Base-by-base conservation (phyloP, 2,329 filamentous ascomycete genomes). In the Exophiala dermatitidis region DNA sequence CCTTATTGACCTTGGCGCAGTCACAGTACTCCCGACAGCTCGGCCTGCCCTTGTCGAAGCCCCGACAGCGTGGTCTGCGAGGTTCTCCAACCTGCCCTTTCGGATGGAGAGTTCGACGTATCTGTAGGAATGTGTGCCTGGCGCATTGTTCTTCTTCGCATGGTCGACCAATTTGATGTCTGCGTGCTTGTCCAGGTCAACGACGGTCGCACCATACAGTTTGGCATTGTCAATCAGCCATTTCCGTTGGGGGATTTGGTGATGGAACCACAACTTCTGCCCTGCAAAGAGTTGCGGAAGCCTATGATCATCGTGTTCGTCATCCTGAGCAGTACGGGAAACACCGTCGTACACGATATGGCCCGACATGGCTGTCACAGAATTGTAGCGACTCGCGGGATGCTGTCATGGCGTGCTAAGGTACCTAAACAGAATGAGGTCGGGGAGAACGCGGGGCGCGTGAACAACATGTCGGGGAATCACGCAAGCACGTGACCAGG, bases 121-220 rank as follows among this genome's bases (percentile, higher is more conserved):
- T 53, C 69, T 73, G 63, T 79, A 85, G 1, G 79, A 82, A 57
- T 78, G 73, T 68, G 75, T 75, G 41, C 76, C 75, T 1, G 73
- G 65, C 9, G 77, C 75, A 8, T 58, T 45, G 56, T 77, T 72
- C 55, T 71, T 74, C 57, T 69, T 75, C 37, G 71, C 60, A 63
- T 84, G 80, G 65, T 85, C 81, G 19, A 80, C 77, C 42, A 85
- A 75, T 49, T 74, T 69, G 59, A 81, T 72, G 60, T 83, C 78
- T 42, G 81, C 80, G 45, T 77, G 68, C 55, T 73, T 75, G 59
- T 83, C 81, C 38, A 75, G 62, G 10, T 67, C 62, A 4, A 80
- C 75, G 10, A 84, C 65, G 10, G 68, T 63, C 3, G 81, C 81
- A 44, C 80, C 81, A 66, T 84, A 75, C 58, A 67, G 66, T 68